Evolutionary conservation across 73 alveolate species (phyloP).

Genomic region (Paramecium primaurelia): DNA sequence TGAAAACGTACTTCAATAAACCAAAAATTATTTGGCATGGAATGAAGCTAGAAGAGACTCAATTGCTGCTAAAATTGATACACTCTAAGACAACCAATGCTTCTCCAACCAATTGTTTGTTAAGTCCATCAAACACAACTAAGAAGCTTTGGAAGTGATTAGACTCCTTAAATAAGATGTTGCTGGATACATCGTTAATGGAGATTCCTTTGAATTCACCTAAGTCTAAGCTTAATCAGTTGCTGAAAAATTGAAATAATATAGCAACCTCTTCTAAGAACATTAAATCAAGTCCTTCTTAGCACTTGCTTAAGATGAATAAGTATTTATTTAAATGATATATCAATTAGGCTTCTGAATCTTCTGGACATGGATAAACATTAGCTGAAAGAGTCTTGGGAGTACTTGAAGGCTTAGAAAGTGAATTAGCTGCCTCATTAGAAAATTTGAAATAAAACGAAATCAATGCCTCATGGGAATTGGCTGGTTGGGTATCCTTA

Average conservation of each 20-base stretch:
- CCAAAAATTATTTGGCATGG: slow-evolving; percentile 50
- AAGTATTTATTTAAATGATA: not conserved
- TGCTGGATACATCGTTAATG: slow-evolving; percentile 43
- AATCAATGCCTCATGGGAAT: slow-evolving; percentile 51
- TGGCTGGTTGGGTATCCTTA: slow-evolving; percentile 42
- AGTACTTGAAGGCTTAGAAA: not conserved
- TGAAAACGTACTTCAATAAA: not conserved
- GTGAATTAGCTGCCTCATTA: not conserved
- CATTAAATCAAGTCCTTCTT: slow-evolving; percentile 41
- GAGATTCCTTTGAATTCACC: slow-evolving; percentile 29
- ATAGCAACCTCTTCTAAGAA: slow-evolving; percentile 31
- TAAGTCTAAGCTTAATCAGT: not conserved
- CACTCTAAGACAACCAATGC: slow-evolving; percentile 33
- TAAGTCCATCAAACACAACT: slow-evolving; percentile 1
- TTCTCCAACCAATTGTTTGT: slow-evolving; percentile 42
- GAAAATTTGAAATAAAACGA: slow-evolving; percentile 20
- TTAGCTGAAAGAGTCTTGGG: slow-evolving; percentile 39
- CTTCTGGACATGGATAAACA: not conserved
- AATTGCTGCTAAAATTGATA: slow-evolving; percentile 12
- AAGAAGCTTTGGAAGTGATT: slow-evolving; percentile 42
- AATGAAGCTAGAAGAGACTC: slow-evolving; percentile 35
- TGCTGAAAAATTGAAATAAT: slow-evolving; percentile 38
- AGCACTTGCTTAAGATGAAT: slow-evolving; percentile 42
- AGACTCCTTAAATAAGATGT: slow-evolving; percentile 42
- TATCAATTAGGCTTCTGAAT: not conserved